A percentile compares a stretch with the other conserved stretches of the same genome.
Evolutionary conservation across 2,329 filamentous ascomycete species (phyloP).

Genomic region (Xylogone sp.): DNA sequence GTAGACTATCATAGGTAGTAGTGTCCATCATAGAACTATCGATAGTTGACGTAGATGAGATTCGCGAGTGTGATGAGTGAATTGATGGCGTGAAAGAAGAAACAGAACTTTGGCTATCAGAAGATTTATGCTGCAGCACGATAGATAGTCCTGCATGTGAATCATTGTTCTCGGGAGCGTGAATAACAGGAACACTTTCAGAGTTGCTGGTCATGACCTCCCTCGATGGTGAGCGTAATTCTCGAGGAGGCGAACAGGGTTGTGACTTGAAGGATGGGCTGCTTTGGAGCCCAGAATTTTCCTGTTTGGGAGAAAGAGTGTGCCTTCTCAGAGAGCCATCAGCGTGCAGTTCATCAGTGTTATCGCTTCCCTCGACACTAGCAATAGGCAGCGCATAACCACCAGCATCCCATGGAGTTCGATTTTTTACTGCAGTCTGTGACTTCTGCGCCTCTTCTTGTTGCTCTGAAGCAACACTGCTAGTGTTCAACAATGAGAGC

Average conservation of each 20-base stretch:
- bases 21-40: conserved; percentile 12
- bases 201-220: background rate
- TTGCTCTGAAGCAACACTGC: conserved; percentile 23
- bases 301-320: background rate
- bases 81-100: conserved; percentile 29
- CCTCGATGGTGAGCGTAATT: conserved; percentile 3
- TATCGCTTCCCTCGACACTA: conserved; percentile 10
- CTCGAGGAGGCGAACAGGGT: background rate
- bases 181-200: background rate
- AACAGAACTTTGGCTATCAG: conserved; percentile 28
- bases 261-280: background rate
- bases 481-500: conserved; percentile 27
- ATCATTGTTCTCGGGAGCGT: conserved; percentile 15
- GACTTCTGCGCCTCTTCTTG: conserved; percentile 12
- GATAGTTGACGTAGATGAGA: conserved; percentile 29
- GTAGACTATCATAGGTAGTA: background rate
- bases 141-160: conserved; percentile 14
- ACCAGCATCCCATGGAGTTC: conserved; percentile 31
- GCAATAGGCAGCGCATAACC: conserved; percentile 31
- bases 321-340: background rate
- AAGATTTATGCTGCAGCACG: conserved; percentile 26
- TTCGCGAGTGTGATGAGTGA: conserved; percentile 27
- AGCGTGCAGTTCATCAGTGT: background rate
- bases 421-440: conserved; percentile 17
- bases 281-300: background rate